Evolutionary conservation across 805 yeast genomes (phyloP).

Genomic region (Saccharomycopsis fibuligera): DNA sequence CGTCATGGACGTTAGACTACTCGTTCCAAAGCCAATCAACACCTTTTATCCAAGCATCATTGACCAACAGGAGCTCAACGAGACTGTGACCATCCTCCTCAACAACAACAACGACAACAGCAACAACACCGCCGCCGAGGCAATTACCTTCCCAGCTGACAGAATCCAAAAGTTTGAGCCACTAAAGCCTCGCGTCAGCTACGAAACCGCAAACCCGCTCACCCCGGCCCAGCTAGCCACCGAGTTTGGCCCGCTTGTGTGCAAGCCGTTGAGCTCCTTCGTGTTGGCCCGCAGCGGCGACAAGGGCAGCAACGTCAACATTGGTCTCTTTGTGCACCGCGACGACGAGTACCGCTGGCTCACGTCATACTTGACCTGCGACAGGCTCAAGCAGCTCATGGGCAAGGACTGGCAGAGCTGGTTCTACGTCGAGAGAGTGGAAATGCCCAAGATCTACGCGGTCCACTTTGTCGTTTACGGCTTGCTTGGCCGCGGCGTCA

Average conservation of each 20-base stretch:
- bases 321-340: slow-evolving; percentile 23
- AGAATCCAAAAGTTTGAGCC: slow-evolving; percentile 10
- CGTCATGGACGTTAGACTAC: not conserved
- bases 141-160: slow-evolving; percentile 6
- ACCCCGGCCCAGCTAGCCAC: not conserved
- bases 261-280: slow-evolving; percentile 12
- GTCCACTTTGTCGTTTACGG: slow-evolving; percentile 24
- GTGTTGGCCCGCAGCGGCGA: slow-evolving; percentile 24
- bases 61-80: slow-evolving; percentile 15
- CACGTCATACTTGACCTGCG: slow-evolving; percentile 14
- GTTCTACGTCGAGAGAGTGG: slow-evolving; percentile 22
- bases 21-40: slow-evolving; percentile 7
- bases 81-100: slow-evolving; percentile 14
- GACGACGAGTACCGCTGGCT: slow-evolving; percentile 23
- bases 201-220: slow-evolving; percentile 19
- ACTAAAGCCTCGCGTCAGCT: slow-evolving; percentile 1
- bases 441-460: slow-evolving; percentile 21
- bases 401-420: slow-evolving; percentile 22
- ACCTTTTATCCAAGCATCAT: slow-evolving; percentile 21
- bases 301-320: slow-evolving; percentile 21
- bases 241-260: slow-evolving; percentile 13
- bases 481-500: slow-evolving; percentile 22
- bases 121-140: not conserved
- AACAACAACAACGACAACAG: not conserved
- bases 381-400: slow-evolving; percentile 15